These are phyloP conservation scores for Xylaria acuta DNA, from an alignment of 495 filamentous ascomycete species.

Conservation along the genomic window DNA sequence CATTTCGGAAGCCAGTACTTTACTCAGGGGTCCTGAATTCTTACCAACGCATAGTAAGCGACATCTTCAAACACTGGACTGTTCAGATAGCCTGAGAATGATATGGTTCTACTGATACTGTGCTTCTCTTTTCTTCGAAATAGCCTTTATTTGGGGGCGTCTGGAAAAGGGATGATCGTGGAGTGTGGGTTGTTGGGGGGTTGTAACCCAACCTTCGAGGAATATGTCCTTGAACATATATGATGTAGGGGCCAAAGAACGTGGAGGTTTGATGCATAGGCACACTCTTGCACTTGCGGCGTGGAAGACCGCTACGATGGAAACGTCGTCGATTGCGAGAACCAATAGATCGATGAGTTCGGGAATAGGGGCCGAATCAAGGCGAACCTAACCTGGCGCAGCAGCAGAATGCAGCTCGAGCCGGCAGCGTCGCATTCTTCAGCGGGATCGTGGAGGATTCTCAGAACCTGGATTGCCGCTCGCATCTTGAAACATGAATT, in stretches of 20 bases:
- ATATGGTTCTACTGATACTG: neutral
- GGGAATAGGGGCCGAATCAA: slow-evolving; percentile 16
- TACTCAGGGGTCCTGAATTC: neutral
- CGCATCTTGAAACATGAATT: slow-evolving; percentile 24
- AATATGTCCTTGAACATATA: slow-evolving; percentile 9
- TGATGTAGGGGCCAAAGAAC: slow-evolving; percentile 5
- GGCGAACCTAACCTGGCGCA: slow-evolving; percentile 5
- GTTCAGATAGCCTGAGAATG: neutral
- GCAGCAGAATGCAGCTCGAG: slow-evolving; percentile 18
- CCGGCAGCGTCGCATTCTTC: slow-evolving; percentile 22
- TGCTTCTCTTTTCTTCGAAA: neutral
- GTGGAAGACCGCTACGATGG: neutral
- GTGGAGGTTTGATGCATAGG: slow-evolving; percentile 1
- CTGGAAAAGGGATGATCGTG: slow-evolving; percentile 5
- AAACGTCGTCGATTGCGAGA: neutral
- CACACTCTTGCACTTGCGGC: slow-evolving; percentile 1
- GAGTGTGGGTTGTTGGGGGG: neutral
- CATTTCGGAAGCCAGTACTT: neutral
- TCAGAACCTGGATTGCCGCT: neutral
- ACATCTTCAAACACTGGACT: neutral
- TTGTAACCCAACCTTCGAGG: slow-evolving; percentile 10
- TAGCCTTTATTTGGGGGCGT: slow-evolving; percentile 4
- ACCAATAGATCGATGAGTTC: slow-evolving; percentile 13
- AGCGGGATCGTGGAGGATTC: slow-evolving; percentile 18
- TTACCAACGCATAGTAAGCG: neutral